Evolutionary conservation across 1,139 yeast species (phyloP).

Genomic region (Entelexis sorbosivorans): DNA sequence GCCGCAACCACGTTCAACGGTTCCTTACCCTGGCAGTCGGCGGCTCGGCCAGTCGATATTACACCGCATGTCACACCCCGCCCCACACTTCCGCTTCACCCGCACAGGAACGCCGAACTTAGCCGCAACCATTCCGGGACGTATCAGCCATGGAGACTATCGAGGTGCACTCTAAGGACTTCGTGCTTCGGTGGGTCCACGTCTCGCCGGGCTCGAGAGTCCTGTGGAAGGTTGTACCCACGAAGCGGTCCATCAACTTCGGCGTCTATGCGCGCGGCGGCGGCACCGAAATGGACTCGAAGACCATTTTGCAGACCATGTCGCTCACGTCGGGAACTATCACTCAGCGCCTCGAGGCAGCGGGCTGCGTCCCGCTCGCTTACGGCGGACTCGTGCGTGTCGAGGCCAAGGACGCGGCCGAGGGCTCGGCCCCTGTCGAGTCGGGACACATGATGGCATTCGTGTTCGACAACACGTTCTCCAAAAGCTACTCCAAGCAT

Average conservation of each 20-base stretch:
- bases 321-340: conserved; percentile 37
- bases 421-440: conserved; percentile 48
- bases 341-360: conserved; percentile 28
- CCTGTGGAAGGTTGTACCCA: conserved; percentile 73
- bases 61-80: neutral
- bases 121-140: neutral
- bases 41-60: conserved; percentile 1
- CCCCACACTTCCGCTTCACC: neutral
- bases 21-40: conserved; percentile 2
- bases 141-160: conserved; percentile 27
- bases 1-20: conserved; percentile 5
- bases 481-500: conserved; percentile 74
- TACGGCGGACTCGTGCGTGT: conserved; percentile 28
- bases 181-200: conserved; percentile 80
- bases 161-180: conserved; percentile 81
- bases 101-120: neutral
- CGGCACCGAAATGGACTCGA: conserved; percentile 9
- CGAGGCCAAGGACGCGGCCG: conserved; percentile 31
- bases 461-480: conserved; percentile 83
- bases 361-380: conserved; percentile 32
- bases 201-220: conserved; percentile 57
- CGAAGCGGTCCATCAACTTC: conserved; percentile 58
- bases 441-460: conserved; percentile 63
- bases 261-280: conserved; percentile 31
- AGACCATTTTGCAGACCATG: neutral